A percentile compares a stretch with the other conserved stretches of the same genome.
These are phyloP conservation scores for Neopestalotiopsis clavispora DNA, from an alignment of 2,329 filamentous ascomycete species.

Conservation along the genomic window DNA sequence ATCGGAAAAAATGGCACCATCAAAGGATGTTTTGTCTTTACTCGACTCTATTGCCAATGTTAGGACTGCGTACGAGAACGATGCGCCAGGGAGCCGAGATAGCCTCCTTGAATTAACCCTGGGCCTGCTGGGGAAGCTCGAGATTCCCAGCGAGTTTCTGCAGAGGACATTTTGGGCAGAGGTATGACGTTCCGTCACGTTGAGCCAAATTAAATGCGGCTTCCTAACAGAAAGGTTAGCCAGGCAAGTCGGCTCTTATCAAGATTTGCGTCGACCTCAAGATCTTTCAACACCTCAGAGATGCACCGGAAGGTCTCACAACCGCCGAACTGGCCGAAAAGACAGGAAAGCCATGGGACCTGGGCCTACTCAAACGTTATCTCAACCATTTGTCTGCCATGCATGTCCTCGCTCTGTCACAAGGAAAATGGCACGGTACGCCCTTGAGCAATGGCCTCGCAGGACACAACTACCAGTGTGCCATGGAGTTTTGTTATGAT, in stretches of 20 bases:
- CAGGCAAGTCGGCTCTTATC: constrained; percentile 14
- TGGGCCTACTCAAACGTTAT: constrained; percentile 9
- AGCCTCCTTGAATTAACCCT: constrained; percentile 17
- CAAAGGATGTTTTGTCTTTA: background rate
- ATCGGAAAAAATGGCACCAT: background rate
- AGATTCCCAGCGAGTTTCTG: constrained; percentile 20
- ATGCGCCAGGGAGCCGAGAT: background rate
- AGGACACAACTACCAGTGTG: constrained; percentile 44
- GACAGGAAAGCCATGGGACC: background rate
- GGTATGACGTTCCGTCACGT: background rate
- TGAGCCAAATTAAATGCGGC: background rate
- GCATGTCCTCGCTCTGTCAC: constrained; percentile 1
- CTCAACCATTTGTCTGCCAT: constrained; percentile 15
- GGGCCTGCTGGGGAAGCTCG: constrained; percentile 15
- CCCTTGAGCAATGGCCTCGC: constrained; percentile 42
- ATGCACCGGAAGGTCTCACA: constrained; percentile 13
- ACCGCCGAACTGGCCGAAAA: constrained; percentile 8
- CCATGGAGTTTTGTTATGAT: constrained; percentile 33
- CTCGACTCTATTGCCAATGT: background rate
- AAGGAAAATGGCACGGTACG: constrained; percentile 21
- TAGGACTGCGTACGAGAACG: background rate
- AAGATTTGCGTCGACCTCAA: constrained; percentile 14
- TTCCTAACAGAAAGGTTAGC: constrained; percentile 3
- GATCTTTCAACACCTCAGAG: constrained; percentile 18
- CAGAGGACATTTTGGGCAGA: constrained; percentile 20